Base-by-base conservation (phyloP, 2,329 filamentous ascomycete species). In the Pseudodiploospora longispora region DNA sequence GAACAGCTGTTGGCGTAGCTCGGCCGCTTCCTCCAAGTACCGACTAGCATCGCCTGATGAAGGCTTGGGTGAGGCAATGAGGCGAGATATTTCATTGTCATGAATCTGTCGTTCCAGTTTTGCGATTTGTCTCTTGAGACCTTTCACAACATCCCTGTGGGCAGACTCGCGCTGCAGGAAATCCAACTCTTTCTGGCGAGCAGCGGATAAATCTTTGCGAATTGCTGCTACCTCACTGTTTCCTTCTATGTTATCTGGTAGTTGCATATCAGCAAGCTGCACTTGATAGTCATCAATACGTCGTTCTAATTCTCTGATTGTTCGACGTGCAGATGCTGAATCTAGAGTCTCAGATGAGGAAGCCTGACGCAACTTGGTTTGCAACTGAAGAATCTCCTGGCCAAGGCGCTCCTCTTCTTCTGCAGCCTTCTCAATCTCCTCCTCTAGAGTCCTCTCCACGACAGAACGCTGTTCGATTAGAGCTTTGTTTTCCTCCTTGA, bases 21-120 rank as follows among this genome's bases (percentile, higher is more conserved):
- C 73, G 8, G 69, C 65, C 7, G 83, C 57, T 56, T 85, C 82
- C 19, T 71, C 33, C 6, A 12, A 6, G 8, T 29, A n/a, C 9
- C n/a, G 10, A 10, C 29, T 31, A 6, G 35, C n/a, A 71, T 46
- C 19, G n/a, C 19, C 40, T 9, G 40, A 29, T 10, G 75, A 77
- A 2, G 71, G 65, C 27, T 63, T 67, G 3, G 71, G 70, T 9
- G 71, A 69, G 32, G 54, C 51, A 27, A 65, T 60, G 28, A 78
- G 57, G 8, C 68, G 70, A 12, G 74, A 73, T 35, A 80, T 70
- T 38, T 80, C 74, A 5, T 76, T 71, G 46, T 88, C 80, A 51
- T 85, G 81, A 4, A 83, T 69, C 47, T 83, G 77, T 35, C 75
- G 75, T 58, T 87, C 83, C 10, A 88, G 71, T 32, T 85, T 78